These are phyloP conservation scores for Omphalotus guepiniiformis DNA, from an alignment of 768 basidiomycete species.

Conservation along the genomic window DNA sequence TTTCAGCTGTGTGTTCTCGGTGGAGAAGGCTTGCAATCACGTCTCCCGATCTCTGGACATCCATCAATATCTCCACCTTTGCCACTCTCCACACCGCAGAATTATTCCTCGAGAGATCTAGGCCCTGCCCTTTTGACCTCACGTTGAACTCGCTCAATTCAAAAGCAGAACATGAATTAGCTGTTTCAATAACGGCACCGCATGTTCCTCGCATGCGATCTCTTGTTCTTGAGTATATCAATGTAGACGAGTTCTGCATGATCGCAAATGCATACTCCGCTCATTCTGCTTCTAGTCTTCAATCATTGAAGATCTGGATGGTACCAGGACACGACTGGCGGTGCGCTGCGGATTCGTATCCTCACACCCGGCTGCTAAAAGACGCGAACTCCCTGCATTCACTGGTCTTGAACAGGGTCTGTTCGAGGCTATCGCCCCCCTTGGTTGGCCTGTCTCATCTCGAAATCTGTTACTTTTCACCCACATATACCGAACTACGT, in stretches of 20 bases:
- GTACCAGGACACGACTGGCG: background rate
- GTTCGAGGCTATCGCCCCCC: background rate
- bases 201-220: background rate
- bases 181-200: background rate
- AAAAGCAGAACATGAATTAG: background rate
- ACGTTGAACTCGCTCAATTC: conserved; percentile 10
- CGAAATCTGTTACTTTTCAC: conserved; percentile 15
- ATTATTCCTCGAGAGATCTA: conserved; percentile 26
- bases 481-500: conserved; percentile 12
- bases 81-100: conserved; percentile 10
- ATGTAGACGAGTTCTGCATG: background rate
- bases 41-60: conserved; percentile 26
- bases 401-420: conserved; percentile 16
- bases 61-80: conserved; percentile 15
- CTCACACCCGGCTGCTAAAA: background rate
- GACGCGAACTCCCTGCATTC: conserved; percentile 7
- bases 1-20: conserved; percentile 24
- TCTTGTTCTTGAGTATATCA: background rate
- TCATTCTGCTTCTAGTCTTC: background rate
- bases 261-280: background rate
- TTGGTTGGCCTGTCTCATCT: conserved; percentile 15
- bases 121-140: conserved; percentile 18
- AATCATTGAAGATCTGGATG: background rate
- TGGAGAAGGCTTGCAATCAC: conserved; percentile 23
- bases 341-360: background rate